Evolutionary conservation across 768 basidiomycete genomes (phyloP).

Genomic region (Stropharia rugosoannulata): DNA sequence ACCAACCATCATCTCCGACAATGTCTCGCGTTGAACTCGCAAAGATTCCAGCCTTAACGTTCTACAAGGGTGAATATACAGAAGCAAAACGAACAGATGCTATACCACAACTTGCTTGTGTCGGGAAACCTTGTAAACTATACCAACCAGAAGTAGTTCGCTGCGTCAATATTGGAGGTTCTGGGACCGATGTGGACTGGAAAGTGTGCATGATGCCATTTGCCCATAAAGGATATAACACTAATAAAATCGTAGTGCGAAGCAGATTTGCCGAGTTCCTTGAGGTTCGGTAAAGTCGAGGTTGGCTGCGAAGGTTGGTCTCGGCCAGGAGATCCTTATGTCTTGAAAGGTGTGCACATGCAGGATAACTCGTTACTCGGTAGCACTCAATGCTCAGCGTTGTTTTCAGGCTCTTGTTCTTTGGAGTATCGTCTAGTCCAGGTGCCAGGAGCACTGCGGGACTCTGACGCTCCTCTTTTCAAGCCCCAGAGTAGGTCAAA

Average conservation of each 20-base stretch:
- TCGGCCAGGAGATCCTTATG: constrained; percentile 76
- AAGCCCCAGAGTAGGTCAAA: constrained; percentile 26
- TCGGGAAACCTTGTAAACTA: constrained; percentile 72
- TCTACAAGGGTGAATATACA: constrained; percentile 72
- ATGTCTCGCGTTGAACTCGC: constrained; percentile 76
- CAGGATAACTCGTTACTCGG: neutral
- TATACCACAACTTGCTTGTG: constrained; percentile 77
- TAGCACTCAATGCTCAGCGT: neutral
- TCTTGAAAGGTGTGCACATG: constrained; percentile 77
- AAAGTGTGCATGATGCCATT: constrained; percentile 47
- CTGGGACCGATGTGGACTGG: constrained; percentile 86
- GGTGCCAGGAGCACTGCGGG: constrained; percentile 49
- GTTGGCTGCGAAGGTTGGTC: constrained; percentile 93
- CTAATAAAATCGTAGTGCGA: constrained; percentile 59
- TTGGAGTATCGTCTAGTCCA: constrained; percentile 81
- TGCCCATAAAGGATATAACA: neutral
- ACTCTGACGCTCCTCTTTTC: constrained; percentile 27
- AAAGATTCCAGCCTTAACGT: constrained; percentile 72
- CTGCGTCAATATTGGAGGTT: constrained; percentile 75
- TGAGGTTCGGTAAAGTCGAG: constrained; percentile 83
- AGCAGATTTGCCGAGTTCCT: constrained; percentile 79
- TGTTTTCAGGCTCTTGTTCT: constrained; percentile 72
- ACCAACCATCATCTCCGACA: constrained; percentile 10
- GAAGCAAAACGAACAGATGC: constrained; percentile 62
- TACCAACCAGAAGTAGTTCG: constrained; percentile 86